phyloP scores from a whole-genome alignment of 768 basidiomycete species.

The Mycena vulgaris region DNA sequence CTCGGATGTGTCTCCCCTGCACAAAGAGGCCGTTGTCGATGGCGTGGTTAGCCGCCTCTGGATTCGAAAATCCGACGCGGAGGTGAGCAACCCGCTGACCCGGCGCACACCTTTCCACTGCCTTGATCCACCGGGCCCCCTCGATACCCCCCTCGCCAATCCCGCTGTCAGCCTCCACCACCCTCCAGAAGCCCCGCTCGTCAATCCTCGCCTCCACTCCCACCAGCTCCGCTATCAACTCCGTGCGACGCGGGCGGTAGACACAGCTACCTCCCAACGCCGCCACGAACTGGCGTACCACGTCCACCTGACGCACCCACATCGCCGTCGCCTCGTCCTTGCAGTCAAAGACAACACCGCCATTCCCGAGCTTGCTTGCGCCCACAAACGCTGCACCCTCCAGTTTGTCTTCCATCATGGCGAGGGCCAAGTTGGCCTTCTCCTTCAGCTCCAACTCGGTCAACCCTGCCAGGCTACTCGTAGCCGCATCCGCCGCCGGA shows the following conservation, averaged over 20 bases:
- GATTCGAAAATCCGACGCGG: background rate
- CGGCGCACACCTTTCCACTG: background rate
- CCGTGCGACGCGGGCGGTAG: background rate
- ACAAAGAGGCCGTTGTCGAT: slow-evolving; percentile 9
- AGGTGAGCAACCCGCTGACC: background rate
- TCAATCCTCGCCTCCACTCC: background rate
- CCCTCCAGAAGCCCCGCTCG: background rate
- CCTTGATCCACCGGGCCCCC: slow-evolving; percentile 12
- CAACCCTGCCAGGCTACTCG: background rate
- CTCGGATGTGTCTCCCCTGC: background rate
- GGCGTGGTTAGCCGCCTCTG: slow-evolving; percentile 15
- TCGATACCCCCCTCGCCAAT: background rate
- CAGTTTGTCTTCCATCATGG: background rate
- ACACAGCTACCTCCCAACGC: background rate
- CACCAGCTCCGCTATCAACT: slow-evolving; percentile 3
- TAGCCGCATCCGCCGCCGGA: background rate
- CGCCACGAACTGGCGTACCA: background rate
- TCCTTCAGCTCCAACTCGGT: slow-evolving; percentile 7
- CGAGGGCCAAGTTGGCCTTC: slow-evolving; percentile 6
- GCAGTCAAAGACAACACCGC: slow-evolving; percentile 21
- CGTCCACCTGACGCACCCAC: background rate
- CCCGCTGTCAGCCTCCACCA: slow-evolving; percentile 13
- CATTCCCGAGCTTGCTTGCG: background rate
- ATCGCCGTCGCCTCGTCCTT: slow-evolving; percentile 4
- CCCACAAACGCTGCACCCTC: slow-evolving; percentile 11